Base-by-base conservation (phyloP, 306 rosid genomes). In the Prosopis cineraria region DNA sequence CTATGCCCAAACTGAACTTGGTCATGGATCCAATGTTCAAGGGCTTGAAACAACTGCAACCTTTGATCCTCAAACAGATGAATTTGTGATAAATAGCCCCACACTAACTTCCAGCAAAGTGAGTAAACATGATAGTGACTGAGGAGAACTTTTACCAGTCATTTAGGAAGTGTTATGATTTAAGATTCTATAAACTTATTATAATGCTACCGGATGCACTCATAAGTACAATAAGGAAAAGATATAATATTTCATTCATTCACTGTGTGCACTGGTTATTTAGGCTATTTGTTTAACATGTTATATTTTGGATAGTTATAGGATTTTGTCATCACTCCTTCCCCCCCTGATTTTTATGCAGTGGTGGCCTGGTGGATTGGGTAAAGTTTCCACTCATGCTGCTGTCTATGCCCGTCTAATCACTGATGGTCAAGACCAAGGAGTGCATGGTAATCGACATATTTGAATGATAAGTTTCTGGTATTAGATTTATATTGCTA, bases 361-460 rank as follows among this genome's bases (percentile, higher is more conserved):
- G 99, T 95, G 99, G 99, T 95, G 99, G 99, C 99, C 99, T 79
- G 99, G 98, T 80, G 99, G 99, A 55, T 81, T 95, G 93, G 99
- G 99, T 77, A 93, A 95, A 85, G 78, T 84, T 52, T 88, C 99
- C 7, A 95, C 98, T 0, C 98, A 95, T 73, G 97, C 90, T 78
- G 81, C 91, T 85, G 87, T 88, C 68, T 95, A 87, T 87, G 98
- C 99, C 13, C 97, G 93, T 87, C 93, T 95, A 81, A 90, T 90
- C 45, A 87, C 83, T 31, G 84, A 93, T 45, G 93, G 96, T 34
- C 81, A 77, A 79, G 96, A 95, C 65, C 81, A 90, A 25, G 98
- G 98, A 79, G 90, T 95, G 77, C 87, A 93, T 59, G 99, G 99
- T 95, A 95, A 83, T 24, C 68, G 9, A 59, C 69, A 37, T 73